These are phyloP conservation scores for Tuber umbilicatum DNA, from an alignment of 495 filamentous ascomycete genomes.

Conservation along the genomic window DNA sequence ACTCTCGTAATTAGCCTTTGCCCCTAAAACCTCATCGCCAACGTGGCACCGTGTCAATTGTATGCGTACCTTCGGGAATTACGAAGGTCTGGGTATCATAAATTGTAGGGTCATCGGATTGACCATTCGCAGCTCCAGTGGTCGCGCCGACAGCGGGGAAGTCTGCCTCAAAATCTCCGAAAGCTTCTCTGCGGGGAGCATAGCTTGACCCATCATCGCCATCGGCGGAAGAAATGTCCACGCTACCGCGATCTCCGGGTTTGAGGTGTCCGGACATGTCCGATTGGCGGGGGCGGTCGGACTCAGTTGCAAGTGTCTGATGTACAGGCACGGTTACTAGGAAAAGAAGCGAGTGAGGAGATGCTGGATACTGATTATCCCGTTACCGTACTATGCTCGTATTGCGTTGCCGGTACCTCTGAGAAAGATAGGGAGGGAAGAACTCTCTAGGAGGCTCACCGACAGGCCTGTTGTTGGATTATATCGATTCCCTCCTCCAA, in stretches of 20 bases:
- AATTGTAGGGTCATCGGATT: conserved; percentile 17
- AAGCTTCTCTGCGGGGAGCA: not conserved
- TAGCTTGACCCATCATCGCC: conserved; percentile 3
- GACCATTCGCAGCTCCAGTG: not conserved
- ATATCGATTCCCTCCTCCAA: not conserved
- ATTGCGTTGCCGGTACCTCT: not conserved
- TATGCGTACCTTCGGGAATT: conserved; percentile 18
- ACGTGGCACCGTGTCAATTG: not conserved
- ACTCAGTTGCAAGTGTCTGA: not conserved
- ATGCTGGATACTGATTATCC: not conserved
- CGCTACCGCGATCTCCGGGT: conserved; percentile 7
- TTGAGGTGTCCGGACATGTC: conserved; percentile 9
- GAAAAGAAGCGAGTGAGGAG: not conserved
- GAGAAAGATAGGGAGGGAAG: not conserved
- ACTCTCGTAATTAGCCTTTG: not conserved
- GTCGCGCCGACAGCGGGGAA: conserved; percentile 5
- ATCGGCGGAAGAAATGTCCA: conserved; percentile 3
- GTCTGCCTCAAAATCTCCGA: conserved; percentile 14
- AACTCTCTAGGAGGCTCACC: not conserved
- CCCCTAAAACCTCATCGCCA: not conserved
- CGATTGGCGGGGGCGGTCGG: not conserved
- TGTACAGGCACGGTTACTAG: not conserved
- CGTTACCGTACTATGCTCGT: not conserved
- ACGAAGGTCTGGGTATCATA: conserved; percentile 19
- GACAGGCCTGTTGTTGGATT: not conserved